Conservation (phyloP, 139 green algal genomes). For the Desmodesmus armatus region DNA sequence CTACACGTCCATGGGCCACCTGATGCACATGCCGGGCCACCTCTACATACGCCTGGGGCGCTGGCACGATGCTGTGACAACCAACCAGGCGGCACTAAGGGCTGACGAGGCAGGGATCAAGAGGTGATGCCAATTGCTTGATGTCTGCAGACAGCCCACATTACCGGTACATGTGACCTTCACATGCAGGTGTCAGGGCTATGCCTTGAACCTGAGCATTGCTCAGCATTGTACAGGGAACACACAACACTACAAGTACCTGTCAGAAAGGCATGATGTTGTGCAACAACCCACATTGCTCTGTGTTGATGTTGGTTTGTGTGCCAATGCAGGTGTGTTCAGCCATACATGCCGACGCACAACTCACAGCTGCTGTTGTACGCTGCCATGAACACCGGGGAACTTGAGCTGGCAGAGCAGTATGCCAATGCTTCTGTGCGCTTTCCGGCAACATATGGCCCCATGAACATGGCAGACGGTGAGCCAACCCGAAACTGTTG, state of each 20-base stretch:
- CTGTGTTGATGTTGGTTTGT: not conserved
- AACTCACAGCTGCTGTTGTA: slow-evolving; percentile 18
- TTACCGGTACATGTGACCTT: too few relatives aligned
- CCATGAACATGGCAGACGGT: slow-evolving; percentile 39
- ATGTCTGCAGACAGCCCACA: too few relatives aligned
- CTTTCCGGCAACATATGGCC: slow-evolving; percentile 22
- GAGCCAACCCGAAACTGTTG: too few relatives aligned
- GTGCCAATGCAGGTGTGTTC: not conserved
- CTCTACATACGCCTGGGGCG: slow-evolving; percentile 12
- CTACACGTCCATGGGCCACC: not conserved
- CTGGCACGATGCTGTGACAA: slow-evolving; percentile 25
- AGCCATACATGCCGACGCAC: slow-evolving; percentile 43
- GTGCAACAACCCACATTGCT: too few relatives aligned
- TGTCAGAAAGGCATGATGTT: too few relatives aligned
- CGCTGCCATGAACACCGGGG: slow-evolving; percentile 9
- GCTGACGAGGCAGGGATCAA: slow-evolving; percentile 8
- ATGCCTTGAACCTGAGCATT: too few relatives aligned
- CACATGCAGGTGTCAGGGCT: too few relatives aligned
- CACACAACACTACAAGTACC: too few relatives aligned
- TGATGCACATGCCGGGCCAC: slow-evolving; percentile 13
- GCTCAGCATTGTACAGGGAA: too few relatives aligned
- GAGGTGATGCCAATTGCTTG: too few relatives aligned
- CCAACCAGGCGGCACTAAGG: slow-evolving; percentile 14
- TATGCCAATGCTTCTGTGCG: not conserved
- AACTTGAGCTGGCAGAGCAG: not conserved